A percentile compares a stretch with the other conserved stretches of the same genome.
Evolutionary conservation across 768 basidiomycete genomes (phyloP).

Genomic region (Tylopilus rubrobrunneus): DNA sequence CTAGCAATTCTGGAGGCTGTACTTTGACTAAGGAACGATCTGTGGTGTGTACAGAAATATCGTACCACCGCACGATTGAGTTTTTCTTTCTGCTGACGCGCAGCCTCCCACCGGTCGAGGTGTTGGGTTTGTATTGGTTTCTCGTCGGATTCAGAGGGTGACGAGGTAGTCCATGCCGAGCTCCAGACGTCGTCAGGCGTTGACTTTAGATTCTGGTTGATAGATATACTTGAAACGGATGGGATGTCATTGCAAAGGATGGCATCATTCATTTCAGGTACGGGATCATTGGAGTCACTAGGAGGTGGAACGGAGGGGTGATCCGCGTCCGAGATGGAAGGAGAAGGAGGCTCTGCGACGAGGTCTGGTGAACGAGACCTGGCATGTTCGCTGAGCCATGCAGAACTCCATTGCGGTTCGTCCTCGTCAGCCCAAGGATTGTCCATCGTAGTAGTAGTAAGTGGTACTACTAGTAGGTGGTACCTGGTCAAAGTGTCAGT

Average conservation of each 20-base stretch:
- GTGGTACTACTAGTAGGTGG: too few species aligned
- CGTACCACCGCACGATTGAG: constrained; percentile 65
- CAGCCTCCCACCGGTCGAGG: constrained; percentile 66
- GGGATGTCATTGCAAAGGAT: constrained; percentile 42
- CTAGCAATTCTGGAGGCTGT: constrained; percentile 69
- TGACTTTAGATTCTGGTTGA: background rate
- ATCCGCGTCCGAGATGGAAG: background rate
- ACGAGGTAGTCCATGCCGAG: constrained; percentile 35
- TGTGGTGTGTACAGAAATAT: constrained; percentile 12
- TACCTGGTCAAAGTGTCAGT: background rate
- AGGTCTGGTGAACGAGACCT: background rate
- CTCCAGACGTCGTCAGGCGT: constrained; percentile 32
- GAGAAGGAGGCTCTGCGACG: background rate
- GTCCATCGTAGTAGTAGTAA: constrained; percentile 47
- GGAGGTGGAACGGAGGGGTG: background rate
- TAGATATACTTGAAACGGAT: constrained; percentile 7
- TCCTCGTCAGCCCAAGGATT: constrained; percentile 64
- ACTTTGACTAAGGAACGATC: constrained; percentile 17
- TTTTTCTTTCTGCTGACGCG: constrained; percentile 53
- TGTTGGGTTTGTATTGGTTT: constrained; percentile 20
- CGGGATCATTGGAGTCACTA: background rate
- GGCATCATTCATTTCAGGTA: constrained; percentile 30
- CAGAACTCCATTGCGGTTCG: background rate
- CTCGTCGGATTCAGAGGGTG: constrained; percentile 12
- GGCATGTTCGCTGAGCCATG: background rate